Conservation (phyloP, 2,329 filamentous ascomycete genomes). For the Esteya vermicola region DNA sequence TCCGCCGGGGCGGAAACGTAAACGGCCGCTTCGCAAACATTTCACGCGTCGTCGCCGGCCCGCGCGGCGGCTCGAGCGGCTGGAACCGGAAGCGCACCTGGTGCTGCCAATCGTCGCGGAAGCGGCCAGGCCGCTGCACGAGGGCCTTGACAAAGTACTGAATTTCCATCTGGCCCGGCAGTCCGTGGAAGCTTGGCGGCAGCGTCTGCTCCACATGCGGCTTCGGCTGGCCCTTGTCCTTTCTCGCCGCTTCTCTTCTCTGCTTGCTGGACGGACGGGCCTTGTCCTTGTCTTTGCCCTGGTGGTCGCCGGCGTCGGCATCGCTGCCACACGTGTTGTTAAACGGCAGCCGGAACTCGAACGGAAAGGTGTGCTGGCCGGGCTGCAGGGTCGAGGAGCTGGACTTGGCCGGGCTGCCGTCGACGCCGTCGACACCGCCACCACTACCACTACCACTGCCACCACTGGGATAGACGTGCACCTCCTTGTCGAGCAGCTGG, state of each 20-base stretch:
- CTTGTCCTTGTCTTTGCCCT: too few species aligned
- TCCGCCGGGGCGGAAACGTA: constrained; percentile 31
- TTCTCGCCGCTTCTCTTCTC: too few species aligned
- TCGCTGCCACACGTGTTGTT: constrained; percentile 67
- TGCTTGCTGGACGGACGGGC: too few species aligned
- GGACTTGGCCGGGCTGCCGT: constrained; percentile 21
- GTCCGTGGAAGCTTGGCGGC: constrained; percentile 78
- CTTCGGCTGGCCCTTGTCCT: too few species aligned
- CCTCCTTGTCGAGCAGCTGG: constrained; percentile 62
- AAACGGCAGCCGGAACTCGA: constrained; percentile 63
- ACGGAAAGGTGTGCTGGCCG: constrained; percentile 63
- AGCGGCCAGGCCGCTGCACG: constrained; percentile 71
- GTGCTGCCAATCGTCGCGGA: constrained; percentile 76
- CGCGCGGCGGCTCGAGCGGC: constrained; percentile 79
- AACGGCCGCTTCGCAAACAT: constrained; percentile 67
- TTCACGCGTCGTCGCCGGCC: constrained; percentile 53
- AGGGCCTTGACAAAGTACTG: constrained; percentile 95
- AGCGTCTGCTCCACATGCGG: constrained; percentile 72
- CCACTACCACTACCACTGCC: constrained; percentile 7
- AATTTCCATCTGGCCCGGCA: constrained; percentile 83
- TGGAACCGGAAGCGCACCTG: constrained; percentile 67
- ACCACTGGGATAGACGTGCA: constrained; percentile 56
- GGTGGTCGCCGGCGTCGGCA: too few species aligned
- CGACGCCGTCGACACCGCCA: constrained; percentile 21
- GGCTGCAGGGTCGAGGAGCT: constrained; percentile 35